These are phyloP conservation scores for Chlorella sp. DNA, from an alignment of 139 green algal genomes.

Conservation along the genomic window DNA sequence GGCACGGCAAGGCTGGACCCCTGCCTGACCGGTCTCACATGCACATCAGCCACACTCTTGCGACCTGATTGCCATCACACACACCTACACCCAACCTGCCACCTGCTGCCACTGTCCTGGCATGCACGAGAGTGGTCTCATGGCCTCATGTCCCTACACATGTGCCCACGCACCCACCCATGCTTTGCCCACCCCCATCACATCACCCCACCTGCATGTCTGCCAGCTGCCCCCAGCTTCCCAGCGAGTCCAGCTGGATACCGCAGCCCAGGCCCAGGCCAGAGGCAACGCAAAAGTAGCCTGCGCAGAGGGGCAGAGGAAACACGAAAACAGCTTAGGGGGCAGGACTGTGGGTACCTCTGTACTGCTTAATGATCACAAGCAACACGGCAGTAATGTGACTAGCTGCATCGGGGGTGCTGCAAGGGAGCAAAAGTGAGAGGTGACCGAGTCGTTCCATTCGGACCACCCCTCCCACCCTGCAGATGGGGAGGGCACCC, in stretches of 20 bases:
- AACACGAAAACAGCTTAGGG: not conserved
- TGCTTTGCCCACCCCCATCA: not conserved
- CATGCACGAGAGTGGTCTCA: too few relatives aligned
- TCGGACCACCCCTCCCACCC: too few relatives aligned
- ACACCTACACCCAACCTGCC: too few relatives aligned
- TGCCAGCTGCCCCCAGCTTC: slow-evolving; percentile 13
- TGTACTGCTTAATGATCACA: not conserved
- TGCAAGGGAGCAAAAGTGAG: too few relatives aligned
- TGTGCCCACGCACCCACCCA: not conserved
- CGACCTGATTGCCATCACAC: too few relatives aligned
- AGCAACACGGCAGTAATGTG: not conserved
- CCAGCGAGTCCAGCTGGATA: not conserved
- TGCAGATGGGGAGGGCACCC: too few relatives aligned
- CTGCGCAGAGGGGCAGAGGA: not conserved
- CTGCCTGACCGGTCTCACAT: too few relatives aligned
- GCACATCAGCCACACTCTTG: too few relatives aligned
- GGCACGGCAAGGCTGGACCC: not conserved
- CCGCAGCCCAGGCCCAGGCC: slow-evolving; percentile 30
- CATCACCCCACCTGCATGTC: not conserved
- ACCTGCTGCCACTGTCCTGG: not conserved
- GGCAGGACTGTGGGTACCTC: not conserved
- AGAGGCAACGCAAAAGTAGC: slow-evolving; percentile 25
- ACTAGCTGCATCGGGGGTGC: not conserved
- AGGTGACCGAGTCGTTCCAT: too few relatives aligned
- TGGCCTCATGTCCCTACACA: too few relatives aligned